These are phyloP conservation scores for Clonostachys chloroleuca DNA, from an alignment of 2,329 filamentous ascomycete genomes.

Conservation along the genomic window DNA sequence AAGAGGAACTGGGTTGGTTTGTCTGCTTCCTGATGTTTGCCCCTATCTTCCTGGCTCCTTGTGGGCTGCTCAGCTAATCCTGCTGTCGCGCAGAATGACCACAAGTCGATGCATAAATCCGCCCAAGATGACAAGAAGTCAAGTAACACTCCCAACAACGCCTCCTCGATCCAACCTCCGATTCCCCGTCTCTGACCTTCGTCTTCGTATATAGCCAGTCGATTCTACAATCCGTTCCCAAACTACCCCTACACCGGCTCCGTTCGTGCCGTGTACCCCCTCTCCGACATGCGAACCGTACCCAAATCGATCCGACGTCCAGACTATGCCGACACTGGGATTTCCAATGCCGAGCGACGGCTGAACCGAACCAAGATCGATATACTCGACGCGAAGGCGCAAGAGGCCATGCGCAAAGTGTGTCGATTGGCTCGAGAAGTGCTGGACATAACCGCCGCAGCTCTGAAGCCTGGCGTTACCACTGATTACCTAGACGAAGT, in stretches of 20 bases:
- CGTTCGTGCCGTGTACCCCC: constrained; percentile 80
- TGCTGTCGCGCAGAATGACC: constrained; percentile 53
- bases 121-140: background rate
- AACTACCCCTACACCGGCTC: constrained; percentile 77
- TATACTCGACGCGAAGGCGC: constrained; percentile 72
- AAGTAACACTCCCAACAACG: background rate
- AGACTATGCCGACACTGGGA: constrained; percentile 83
- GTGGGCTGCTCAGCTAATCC: too few species aligned
- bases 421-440: constrained; percentile 86
- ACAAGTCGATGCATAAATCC: constrained; percentile 70
- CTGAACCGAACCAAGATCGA: constrained; percentile 77
- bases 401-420: constrained; percentile 89
- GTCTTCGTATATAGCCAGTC: too few species aligned
- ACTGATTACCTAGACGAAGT: constrained; percentile 94
- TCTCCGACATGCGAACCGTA: constrained; percentile 67
- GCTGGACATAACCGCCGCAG: constrained; percentile 83
- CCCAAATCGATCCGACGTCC: constrained; percentile 78
- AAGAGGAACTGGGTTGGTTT: constrained; percentile 85
- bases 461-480: constrained; percentile 80
- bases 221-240: constrained; percentile 80
- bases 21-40: too few species aligned
- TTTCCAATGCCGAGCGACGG: constrained; percentile 54
- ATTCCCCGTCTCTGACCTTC: too few species aligned
- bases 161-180: too few species aligned
- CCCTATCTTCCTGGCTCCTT: too few species aligned